These are phyloP conservation scores for Syzygium syzygioides DNA, from an alignment of 441 rosid genomes.

Conservation along the genomic window DNA sequence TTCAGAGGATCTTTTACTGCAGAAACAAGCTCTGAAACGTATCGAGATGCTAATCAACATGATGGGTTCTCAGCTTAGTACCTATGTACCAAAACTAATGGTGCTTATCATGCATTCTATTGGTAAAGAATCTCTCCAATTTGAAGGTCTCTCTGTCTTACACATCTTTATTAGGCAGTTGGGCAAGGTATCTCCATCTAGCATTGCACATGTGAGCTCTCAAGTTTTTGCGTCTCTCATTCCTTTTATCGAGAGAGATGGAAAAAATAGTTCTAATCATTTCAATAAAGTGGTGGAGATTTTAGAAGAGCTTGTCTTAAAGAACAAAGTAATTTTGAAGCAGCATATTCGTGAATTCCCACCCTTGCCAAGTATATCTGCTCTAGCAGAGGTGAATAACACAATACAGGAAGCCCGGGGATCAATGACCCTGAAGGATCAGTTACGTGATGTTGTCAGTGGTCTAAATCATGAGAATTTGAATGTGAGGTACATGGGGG, in stretches of 20 bases:
- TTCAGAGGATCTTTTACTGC: conserved; percentile 64
- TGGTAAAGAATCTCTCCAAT: conserved; percentile 78
- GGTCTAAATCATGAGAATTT: conserved; percentile 92
- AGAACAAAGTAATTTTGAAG: conserved; percentile 74
- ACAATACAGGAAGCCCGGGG: conserved; percentile 99
- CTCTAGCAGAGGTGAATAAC: conserved; percentile 70
- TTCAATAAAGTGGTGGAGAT: conserved; percentile 76
- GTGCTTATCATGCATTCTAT: conserved; percentile 98
- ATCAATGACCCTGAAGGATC: conserved; percentile 83
- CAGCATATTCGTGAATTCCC: conserved; percentile 95
- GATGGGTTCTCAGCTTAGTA: conserved; percentile 91
- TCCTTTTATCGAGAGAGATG: conserved; percentile 87
- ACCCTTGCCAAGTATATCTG: conserved; percentile 80
- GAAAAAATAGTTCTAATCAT: conserved; percentile 45
- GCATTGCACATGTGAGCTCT: conserved; percentile 87
- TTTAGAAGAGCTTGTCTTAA: conserved; percentile 87
- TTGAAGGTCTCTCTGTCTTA: conserved; percentile 88
- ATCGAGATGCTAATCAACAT: conserved; percentile 88
- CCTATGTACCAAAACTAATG: conserved; percentile 94
- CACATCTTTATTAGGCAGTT: conserved; percentile 78
- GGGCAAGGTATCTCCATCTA: conserved; percentile 75
- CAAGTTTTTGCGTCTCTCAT: conserved; percentile 97
- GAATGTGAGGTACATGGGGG: conserved; percentile 99
- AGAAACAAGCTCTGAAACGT: conserved; percentile 92
- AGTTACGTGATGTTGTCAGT: conserved; percentile 67